A percentile compares a stretch with the other conserved stretches of the same genome.
phyloP scores from a whole-genome alignment of 177 flowering plant species.

The Vitis hybrid region DNA sequence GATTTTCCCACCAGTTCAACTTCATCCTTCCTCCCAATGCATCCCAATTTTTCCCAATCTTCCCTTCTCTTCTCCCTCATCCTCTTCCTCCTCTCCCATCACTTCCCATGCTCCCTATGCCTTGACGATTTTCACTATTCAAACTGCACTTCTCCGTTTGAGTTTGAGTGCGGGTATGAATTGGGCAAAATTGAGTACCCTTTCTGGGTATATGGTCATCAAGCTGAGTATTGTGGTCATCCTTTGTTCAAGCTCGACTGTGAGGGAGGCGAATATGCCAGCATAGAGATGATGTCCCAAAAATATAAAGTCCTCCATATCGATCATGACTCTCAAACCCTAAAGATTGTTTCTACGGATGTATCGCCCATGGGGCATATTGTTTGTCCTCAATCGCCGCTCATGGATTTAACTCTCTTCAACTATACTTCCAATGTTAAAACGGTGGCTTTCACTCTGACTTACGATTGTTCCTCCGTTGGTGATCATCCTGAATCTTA shows the following conservation, averaged over 20 bases:
- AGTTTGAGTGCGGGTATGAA: not conserved
- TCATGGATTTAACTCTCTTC: no score
- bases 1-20: no score
- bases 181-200: slow-evolving; percentile 3
- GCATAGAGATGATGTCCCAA: not conserved
- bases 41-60: no score
- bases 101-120: not conserved
- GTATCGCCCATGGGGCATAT: not conserved
- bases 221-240: slow-evolving; percentile 9
- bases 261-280: not conserved
- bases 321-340: not conserved
- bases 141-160: not conserved
- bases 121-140: not conserved
- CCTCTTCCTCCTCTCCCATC: no score
- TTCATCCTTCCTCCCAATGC: no score
- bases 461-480: not conserved
- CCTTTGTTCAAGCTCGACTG: slow-evolving; percentile 1
- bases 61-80: no score
- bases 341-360: not conserved
- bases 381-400: not conserved
- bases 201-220: slow-evolving; percentile 7
- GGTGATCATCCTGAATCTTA: no score
- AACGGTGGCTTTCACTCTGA: not conserved
- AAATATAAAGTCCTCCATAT: not conserved
- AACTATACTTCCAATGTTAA: not conserved